These are phyloP conservation scores for Malus asiatica DNA, from an alignment of 306 rosid genomes.

Conservation along the genomic window DNA sequence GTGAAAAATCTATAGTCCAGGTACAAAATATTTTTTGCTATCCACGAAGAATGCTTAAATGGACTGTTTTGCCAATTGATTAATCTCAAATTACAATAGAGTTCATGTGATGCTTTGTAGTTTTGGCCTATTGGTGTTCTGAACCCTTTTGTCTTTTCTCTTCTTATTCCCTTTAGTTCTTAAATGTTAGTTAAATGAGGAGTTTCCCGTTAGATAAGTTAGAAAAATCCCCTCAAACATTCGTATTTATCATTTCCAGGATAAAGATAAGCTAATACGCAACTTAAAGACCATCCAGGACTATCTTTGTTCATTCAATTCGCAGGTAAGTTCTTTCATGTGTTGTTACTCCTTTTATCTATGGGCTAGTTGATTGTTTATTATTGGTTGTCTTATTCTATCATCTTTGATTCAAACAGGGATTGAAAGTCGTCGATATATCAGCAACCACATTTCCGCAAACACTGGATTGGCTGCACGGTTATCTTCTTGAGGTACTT, in stretches of 20 bases:
- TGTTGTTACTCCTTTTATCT: background rate
- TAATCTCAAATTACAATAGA: background rate
- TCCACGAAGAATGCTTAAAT: background rate
- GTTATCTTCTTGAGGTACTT: constrained; percentile 81
- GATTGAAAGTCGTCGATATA: constrained; percentile 74
- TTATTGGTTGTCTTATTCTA: background rate
- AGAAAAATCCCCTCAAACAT: background rate
- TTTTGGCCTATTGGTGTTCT: background rate
- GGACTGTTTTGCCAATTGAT: too few species aligned
- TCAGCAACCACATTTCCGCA: constrained; percentile 91
- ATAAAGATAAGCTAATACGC: constrained; percentile 60
- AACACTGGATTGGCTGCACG: constrained; percentile 83
- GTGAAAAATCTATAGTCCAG: constrained; percentile 56
- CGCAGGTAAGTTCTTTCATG: constrained; percentile 50
- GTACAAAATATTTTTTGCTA: constrained; percentile 21
- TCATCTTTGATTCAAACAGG: constrained; percentile 41
- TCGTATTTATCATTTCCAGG: constrained; percentile 43
- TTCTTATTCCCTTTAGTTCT: background rate
- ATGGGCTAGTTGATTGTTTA: background rate
- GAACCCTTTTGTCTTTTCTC: background rate
- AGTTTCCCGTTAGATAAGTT: background rate
- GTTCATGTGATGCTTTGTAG: background rate
- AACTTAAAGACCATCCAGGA: constrained; percentile 89
- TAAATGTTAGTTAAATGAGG: background rate
- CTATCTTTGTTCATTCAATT: constrained; percentile 84